A percentile compares a stretch with the other conserved stretches of the same genome.
These are phyloP conservation scores for Rhizopogon vinicolor DNA, from an alignment of 768 basidiomycete species.

Conservation along the genomic window DNA sequence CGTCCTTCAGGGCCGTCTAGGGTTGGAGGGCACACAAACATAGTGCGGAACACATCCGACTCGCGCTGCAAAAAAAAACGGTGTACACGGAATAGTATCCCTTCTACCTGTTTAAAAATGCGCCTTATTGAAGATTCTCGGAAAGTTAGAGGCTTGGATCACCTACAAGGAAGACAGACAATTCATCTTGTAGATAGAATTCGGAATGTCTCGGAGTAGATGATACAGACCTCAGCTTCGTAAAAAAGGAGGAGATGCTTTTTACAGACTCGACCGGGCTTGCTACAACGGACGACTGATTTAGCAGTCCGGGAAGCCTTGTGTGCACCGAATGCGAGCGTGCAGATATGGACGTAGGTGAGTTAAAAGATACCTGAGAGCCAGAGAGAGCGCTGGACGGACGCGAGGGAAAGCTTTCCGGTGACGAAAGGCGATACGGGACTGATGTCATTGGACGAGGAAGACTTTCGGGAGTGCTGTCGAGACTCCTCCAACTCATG, in stretches of 20 bases:
- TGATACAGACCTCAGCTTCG: not conserved
- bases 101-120: slow-evolving; percentile 28
- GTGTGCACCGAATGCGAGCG: not conserved
- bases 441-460: not conserved
- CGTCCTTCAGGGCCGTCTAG: slow-evolving; percentile 24
- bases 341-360: not conserved
- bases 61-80: slow-evolving; percentile 34
- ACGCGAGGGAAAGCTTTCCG: slow-evolving; percentile 1
- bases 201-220: slow-evolving; percentile 7
- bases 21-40: slow-evolving; percentile 28
- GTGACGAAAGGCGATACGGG: slow-evolving; percentile 1
- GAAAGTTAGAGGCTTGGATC: not conserved
- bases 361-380: slow-evolving; percentile 2
- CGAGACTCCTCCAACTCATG: slow-evolving; percentile 7
- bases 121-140: not conserved
- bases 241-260: slow-evolving; percentile 5
- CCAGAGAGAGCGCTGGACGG: slow-evolving; percentile 2
- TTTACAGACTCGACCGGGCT: slow-evolving; percentile 3
- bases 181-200: slow-evolving; percentile 18
- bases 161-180: slow-evolving; percentile 16
- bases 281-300: not conserved
- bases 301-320: slow-evolving; percentile 1
- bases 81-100: slow-evolving; percentile 35
- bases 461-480: not conserved
- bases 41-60: slow-evolving; percentile 33